Conservation (phyloP, 78 protist species). For the Dictyostelium intermedium region DNA sequence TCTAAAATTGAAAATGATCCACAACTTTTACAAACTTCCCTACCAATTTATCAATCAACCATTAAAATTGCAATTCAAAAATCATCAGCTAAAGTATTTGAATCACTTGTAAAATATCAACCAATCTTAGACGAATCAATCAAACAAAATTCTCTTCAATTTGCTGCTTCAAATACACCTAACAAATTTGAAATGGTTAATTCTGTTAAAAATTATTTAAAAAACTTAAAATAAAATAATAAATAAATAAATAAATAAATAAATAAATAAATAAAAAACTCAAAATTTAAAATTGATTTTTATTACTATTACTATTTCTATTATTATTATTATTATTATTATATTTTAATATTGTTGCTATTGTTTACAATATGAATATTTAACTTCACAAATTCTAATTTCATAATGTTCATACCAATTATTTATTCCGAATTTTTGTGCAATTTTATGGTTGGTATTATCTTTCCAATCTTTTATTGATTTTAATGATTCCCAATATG, state of each 20-base stretch:
- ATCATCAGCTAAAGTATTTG: neutral
- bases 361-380: neutral
- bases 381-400: neutral
- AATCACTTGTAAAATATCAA: neutral
- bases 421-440: neutral
- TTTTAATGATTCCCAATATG: neutral
- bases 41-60: slow-evolving; percentile 3
- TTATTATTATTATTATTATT: neutral
- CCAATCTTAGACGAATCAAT: neutral
- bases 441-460: neutral
- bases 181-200: neutral
- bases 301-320: neutral
- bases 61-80: neutral
- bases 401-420: slow-evolving; percentile 10
- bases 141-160: neutral
- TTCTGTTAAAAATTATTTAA: neutral
- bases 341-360: neutral
- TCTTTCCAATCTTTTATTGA: neutral
- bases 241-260: no score
- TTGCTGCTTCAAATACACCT: neutral
- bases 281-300: no score
- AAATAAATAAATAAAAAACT: neutral
- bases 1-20: neutral
- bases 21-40: neutral
- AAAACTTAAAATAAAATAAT: neutral